phyloP scores from a whole-genome alignment of 2,329 filamentous ascomycete species.

The Stagonosporopsis rhizophila region DNA sequence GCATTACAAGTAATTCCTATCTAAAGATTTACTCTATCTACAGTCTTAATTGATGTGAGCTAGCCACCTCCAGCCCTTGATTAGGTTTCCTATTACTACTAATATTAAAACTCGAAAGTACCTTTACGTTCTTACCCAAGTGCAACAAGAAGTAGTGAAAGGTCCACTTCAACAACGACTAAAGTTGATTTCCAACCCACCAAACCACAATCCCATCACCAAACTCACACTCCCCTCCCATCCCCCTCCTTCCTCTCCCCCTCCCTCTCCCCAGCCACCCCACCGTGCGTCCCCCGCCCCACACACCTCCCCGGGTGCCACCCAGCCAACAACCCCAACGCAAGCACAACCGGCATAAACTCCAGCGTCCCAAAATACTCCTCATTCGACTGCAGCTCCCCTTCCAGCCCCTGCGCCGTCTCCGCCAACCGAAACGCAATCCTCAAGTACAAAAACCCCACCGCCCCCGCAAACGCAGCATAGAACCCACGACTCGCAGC shows the following conservation, averaged over 20 bases:
- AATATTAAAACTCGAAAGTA: too few species aligned
- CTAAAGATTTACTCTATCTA: too few species aligned
- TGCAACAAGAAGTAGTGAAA: too few species aligned
- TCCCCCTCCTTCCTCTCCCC: neutral
- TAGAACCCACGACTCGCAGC: constrained; percentile 52
- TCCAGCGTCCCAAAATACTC: constrained; percentile 62
- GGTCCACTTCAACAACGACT: too few species aligned
- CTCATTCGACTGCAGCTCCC: constrained; percentile 58
- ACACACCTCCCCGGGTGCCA: constrained; percentile 56
- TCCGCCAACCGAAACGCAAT: constrained; percentile 64
- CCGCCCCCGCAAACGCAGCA: constrained; percentile 53
- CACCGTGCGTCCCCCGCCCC: neutral
- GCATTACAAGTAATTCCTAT: too few species aligned
- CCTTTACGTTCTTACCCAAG: too few species aligned
- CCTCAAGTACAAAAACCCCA: constrained; percentile 60
- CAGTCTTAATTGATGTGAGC: too few species aligned
- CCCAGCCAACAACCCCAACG: constrained; percentile 55
- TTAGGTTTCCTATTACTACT: too few species aligned
- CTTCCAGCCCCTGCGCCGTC: constrained; percentile 58
- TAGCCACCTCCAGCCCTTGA: too few species aligned
- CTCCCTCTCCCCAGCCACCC: neutral
- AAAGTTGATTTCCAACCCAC: too few species aligned
- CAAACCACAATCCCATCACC: too few species aligned
- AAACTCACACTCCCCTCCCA: neutral
- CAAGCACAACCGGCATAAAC: constrained; percentile 62